These are phyloP conservation scores for Daldinia decipiens DNA, from an alignment of 495 filamentous ascomycete genomes.

Conservation along the genomic window DNA sequence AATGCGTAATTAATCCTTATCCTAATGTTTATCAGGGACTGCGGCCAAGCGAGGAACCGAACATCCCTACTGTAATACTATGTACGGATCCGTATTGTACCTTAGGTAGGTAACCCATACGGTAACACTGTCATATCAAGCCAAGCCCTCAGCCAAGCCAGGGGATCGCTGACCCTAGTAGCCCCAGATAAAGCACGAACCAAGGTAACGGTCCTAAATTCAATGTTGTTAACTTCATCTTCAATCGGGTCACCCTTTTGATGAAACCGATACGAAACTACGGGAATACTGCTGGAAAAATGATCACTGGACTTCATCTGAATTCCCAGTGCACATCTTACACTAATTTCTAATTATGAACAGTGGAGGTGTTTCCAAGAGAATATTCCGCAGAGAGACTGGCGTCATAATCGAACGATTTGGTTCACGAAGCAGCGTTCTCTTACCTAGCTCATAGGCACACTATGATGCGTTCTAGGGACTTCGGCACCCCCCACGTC, in stretches of 20 bases:
- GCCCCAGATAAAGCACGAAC: conserved; percentile 17
- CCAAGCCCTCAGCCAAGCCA: conserved; percentile 31
- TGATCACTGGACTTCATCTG: conserved; percentile 1
- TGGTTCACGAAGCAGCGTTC: too few species aligned
- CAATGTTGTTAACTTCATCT: conserved; percentile 13
- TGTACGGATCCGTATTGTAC: background rate
- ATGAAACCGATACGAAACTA: conserved; percentile 45
- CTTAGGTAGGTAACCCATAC: background rate
- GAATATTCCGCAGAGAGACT: conserved; percentile 6
- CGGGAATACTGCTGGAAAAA: conserved; percentile 33
- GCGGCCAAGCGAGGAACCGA: conserved; percentile 6
- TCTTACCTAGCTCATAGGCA: too few species aligned
- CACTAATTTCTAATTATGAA: conserved; percentile 27
- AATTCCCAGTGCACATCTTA: conserved; percentile 10
- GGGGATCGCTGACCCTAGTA: conserved; percentile 6
- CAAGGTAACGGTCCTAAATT: conserved; percentile 16
- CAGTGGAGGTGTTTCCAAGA: conserved; percentile 10
- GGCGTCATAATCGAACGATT: conserved; percentile 43
- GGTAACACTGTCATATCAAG: background rate
- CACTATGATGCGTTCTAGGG: too few species aligned
- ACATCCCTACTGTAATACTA: background rate
- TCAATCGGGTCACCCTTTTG: conserved; percentile 5
- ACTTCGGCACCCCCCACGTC: too few species aligned
- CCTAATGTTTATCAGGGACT: conserved; percentile 10
- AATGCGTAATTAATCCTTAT: conserved; percentile 2